A percentile compares a stretch with the other conserved stretches of the same genome.
Conservation (phyloP, 1,284 basidiomycete genomes). For the Cryptococcus deneoformans region DNA sequence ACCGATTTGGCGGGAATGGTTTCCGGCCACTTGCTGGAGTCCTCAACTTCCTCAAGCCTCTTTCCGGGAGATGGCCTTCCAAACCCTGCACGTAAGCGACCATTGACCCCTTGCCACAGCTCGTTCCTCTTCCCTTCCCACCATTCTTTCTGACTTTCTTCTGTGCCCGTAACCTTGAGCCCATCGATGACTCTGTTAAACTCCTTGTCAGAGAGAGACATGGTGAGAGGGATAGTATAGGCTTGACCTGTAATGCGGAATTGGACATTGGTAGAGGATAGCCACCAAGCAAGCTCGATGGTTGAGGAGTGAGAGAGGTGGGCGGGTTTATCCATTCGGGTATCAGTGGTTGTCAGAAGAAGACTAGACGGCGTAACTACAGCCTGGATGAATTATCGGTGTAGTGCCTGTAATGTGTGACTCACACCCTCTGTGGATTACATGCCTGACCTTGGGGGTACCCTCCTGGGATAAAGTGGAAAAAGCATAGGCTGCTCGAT, state of each 20-base stretch:
- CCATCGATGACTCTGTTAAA: constrained; percentile 1
- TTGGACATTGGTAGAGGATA: constrained; percentile 36
- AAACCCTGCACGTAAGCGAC: constrained; percentile 45
- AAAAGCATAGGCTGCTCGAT: constrained; percentile 33
- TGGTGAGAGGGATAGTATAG: constrained; percentile 25
- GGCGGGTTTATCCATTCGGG: constrained; percentile 41
- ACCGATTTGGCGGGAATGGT: constrained; percentile 29
- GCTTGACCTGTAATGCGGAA: constrained; percentile 43
- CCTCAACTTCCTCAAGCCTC: constrained; percentile 27
- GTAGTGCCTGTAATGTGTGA: neutral
- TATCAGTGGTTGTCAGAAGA: constrained; percentile 46
- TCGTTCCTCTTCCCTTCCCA: constrained; percentile 38
- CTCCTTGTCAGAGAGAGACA: neutral
- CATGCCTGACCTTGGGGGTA: constrained; percentile 39
- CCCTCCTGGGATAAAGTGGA: constrained; percentile 29
- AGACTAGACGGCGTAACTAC: constrained; percentile 30
- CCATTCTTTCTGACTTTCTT: constrained; percentile 25
- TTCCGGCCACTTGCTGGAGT: constrained; percentile 31
- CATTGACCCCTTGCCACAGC: constrained; percentile 36
- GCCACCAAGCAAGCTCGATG: constrained; percentile 44
- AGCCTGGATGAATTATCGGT: neutral
- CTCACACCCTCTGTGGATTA: constrained; percentile 44
- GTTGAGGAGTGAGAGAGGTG: constrained; percentile 31
- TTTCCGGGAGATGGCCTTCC: constrained; percentile 41
- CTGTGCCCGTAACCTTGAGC: constrained; percentile 14